Evolutionary conservation across 1,284 basidiomycete species (phyloP), one percentile per base, ranked within the genome.

Genomic region (Omphalotus olearius): DNA sequence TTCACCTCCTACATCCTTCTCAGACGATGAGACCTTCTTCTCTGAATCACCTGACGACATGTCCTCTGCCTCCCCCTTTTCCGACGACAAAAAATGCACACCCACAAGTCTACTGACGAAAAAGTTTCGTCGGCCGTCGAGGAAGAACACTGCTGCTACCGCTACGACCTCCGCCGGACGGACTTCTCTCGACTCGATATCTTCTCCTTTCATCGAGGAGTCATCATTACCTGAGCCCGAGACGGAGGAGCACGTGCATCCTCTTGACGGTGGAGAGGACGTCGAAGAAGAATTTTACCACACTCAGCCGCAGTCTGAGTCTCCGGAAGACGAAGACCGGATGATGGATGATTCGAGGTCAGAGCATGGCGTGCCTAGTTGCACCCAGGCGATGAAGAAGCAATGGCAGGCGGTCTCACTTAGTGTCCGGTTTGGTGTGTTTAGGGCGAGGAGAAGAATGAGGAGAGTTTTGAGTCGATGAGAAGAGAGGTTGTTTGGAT

Each of bases 371-470:
- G 67, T 64, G 0, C 82, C 83, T n/a, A 78, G 78, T 36, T 84
- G 82, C 64, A 66, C 69, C 10, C 69, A 82, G 60, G 66, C 65
- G 37, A 64, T 84, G 39, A 69, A 71, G 55, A 69, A 77, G 18
- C 78, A 82, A 50, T 84, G 82, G 82, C 78, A 80, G 56, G 77
- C 81, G 6, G 56, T 83, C 23, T 62, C 69, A 0, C 70, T 84
- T 23, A 66, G 77, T 56, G 57, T 83, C 38, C 71, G 78, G 37
- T 83, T 85, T 59, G 68, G 71, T 54, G 65, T 84, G 44, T 84
- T 83, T 64, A 70, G 81, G 52, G 78, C 79, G 16, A 76, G 80
- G 64, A 72, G 77, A 50, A 62, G 69, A 57, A 59, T 80, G 18
- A 64, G 62, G 59, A 66, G 64, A 30, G 52, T 47, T 6, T 49